Evolutionary conservation across 208 protist genomes (phyloP).

Genomic region (Lotmaria passim): DNA sequence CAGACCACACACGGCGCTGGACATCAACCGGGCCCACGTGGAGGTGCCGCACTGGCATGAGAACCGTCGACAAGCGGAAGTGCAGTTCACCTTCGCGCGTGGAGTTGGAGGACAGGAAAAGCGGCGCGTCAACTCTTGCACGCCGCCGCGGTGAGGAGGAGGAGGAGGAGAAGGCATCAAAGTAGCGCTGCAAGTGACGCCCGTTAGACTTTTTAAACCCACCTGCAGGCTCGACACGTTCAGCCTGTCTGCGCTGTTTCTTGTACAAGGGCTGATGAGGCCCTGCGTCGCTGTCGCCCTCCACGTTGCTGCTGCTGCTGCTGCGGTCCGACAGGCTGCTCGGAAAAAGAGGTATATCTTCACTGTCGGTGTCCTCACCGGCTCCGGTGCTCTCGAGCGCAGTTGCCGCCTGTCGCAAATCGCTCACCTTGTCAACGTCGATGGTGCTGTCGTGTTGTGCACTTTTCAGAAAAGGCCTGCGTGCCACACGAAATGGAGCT

Average conservation of each 20-base stretch:
- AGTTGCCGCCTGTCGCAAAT: not conserved
- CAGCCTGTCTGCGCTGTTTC: not conserved
- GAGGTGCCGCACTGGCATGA: not conserved
- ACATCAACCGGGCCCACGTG: not conserved
- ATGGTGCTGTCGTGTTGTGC: not conserved
- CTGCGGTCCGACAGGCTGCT: conserved; percentile 9
- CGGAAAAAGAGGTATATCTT: conserved; percentile 23
- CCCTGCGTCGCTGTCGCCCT: not conserved
- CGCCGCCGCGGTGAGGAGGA: not conserved
- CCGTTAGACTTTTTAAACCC: not conserved
- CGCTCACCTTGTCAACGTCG: not conserved
- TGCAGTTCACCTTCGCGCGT: no score
- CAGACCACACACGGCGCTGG: not conserved
- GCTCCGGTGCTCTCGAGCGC: not conserved
- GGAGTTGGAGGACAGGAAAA: no score
- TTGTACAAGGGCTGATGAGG: not conserved
- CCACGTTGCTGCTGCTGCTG: not conserved
- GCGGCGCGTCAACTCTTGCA: no score
- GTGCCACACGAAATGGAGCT: no score
- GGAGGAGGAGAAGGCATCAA: no score
- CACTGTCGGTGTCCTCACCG: conserved; percentile 7
- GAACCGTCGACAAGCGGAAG: not conserved
- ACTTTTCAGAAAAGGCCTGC: not conserved
- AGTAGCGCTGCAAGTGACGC: not conserved
- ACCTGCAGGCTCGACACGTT: not conserved